Evolutionary conservation across 2,329 filamentous ascomycete genomes (phyloP).

Genomic region (Beauveria rudraprayagi): DNA sequence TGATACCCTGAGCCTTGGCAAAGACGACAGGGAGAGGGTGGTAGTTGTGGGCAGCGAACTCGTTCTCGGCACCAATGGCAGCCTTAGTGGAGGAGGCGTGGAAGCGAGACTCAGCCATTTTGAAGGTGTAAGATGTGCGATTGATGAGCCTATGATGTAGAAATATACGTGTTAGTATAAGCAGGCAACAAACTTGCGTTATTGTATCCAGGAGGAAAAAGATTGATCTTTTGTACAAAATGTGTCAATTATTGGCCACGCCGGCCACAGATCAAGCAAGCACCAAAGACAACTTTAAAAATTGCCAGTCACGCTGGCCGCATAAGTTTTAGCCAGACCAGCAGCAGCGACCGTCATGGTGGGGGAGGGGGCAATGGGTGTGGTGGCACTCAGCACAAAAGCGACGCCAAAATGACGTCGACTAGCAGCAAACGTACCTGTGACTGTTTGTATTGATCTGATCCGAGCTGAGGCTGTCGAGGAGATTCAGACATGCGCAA

Average conservation of each 20-base stretch:
- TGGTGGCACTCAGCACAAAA: neutral
- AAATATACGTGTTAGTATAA: neutral
- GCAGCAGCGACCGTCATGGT: constrained; percentile 1
- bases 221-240: neutral
- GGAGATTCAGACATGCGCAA: neutral
- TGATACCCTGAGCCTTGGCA: constrained; percentile 71
- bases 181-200: neutral
- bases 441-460: neutral
- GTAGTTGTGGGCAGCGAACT: constrained; percentile 96
- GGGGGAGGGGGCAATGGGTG: constrained; percentile 12
- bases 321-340: neutral
- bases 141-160: neutral
- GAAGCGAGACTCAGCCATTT: constrained; percentile 46
- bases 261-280: too few relatives aligned
- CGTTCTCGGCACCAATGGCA: constrained; percentile 73
- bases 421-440: neutral
- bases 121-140: constrained; percentile 13
- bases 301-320: neutral
- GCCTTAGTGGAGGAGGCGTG: constrained; percentile 71
- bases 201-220: neutral
- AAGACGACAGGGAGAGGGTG: constrained; percentile 95
- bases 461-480: neutral
- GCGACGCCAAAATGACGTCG: constrained; percentile 2
- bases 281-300: neutral
- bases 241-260: neutral